Evolutionary conservation across 1,284 basidiomycete genomes (phyloP).

Genomic region (Quambalaria eucalypti): DNA sequence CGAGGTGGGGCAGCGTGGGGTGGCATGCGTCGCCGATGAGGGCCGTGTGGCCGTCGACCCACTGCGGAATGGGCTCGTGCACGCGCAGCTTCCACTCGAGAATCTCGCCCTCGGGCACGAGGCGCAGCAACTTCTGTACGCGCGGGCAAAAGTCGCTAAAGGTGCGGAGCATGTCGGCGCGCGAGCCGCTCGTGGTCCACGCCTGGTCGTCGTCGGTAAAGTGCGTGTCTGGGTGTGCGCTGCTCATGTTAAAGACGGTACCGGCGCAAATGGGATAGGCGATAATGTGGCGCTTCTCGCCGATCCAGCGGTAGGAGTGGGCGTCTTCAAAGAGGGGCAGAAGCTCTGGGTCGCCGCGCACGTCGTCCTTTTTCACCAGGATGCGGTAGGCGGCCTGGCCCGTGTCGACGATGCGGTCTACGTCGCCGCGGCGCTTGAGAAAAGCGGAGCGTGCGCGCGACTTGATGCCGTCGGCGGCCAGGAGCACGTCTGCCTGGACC

Average conservation of each 20-base stretch:
- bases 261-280: conserved; percentile 46
- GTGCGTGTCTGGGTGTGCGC: conserved; percentile 47
- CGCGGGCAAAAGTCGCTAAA: conserved; percentile 47
- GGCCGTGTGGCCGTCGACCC: conserved; percentile 41
- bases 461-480: conserved; percentile 48
- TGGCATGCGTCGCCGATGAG: conserved; percentile 45
- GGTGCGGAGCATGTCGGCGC: conserved; percentile 43
- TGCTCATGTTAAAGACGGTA: conserved; percentile 47
- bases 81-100: conserved; percentile 48
- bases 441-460: conserved; percentile 39
- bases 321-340: conserved; percentile 43
- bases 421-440: conserved; percentile 38
- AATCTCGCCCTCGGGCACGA: conserved; percentile 46
- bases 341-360: conserved; percentile 47
- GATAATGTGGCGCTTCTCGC: conserved; percentile 47
- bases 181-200: conserved; percentile 47
- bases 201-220: conserved; percentile 38
- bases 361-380: conserved; percentile 38
- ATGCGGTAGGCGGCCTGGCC: conserved; percentile 50
- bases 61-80: conserved; percentile 43
- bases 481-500: conserved; percentile 46
- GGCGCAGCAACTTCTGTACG: conserved; percentile 46
- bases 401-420: conserved; percentile 47
- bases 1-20: conserved; percentile 44
- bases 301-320: conserved; percentile 48